Evolutionary conservation across 2,329 filamentous ascomycete species (phyloP).

Genomic region (Elsinoe necatrix): DNA sequence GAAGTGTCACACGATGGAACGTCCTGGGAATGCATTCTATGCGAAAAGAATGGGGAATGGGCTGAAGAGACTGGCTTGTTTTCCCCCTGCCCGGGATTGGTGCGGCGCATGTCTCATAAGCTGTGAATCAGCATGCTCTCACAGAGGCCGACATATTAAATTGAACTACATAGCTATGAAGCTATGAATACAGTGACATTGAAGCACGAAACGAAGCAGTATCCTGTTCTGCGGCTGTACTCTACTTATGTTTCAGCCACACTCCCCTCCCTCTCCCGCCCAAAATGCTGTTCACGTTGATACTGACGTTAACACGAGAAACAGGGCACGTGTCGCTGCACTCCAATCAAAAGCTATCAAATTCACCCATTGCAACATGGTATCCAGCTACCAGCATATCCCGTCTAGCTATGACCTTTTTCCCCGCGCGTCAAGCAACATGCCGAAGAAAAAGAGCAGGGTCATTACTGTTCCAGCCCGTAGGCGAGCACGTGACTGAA

Average conservation of each 20-base stretch:
- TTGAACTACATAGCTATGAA: not conserved
- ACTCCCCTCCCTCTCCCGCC: not conserved
- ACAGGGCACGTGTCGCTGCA: not conserved
- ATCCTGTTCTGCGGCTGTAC: not conserved
- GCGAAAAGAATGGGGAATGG: not conserved
- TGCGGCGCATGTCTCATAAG: not conserved
- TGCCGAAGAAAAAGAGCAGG: not conserved
- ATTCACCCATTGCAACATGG: not conserved
- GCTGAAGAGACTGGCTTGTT: not conserved
- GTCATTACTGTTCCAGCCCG: not conserved
- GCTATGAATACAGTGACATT: not conserved
- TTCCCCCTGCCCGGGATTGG: not conserved
- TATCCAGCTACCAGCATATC: not conserved
- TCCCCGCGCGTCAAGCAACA: too few relatives aligned
- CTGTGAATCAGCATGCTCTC: not conserved
- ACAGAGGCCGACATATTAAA: not conserved
- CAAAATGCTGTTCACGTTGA: not conserved
- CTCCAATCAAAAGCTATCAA: not conserved
- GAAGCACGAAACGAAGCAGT: not conserved
- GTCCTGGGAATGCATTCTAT: not conserved
- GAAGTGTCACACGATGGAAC: not conserved
- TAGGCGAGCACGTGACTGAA: not conserved
- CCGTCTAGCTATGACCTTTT: not conserved
- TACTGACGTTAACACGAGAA: not conserved
- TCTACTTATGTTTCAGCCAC: not conserved